Evolutionary conservation across 2,329 filamentous ascomycete species (phyloP), one percentile per base, ranked within the genome.

Genomic region (Ophiosphaerella herpotricha): DNA sequence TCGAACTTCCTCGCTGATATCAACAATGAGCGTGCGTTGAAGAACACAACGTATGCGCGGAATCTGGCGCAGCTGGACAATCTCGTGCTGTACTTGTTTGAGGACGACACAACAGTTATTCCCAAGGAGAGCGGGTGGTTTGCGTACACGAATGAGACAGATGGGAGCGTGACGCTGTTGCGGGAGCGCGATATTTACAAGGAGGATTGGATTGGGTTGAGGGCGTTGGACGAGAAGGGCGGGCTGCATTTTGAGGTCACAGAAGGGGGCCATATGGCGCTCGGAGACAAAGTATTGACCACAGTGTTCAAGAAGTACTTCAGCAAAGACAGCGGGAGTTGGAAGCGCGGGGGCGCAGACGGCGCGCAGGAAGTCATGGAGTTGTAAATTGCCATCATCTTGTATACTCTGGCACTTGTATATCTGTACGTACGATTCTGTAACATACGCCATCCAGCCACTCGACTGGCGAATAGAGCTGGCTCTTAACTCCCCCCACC

Each of bases 101-200:
- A 86, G 55, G 85, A 96, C 11, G 94, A 99, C 75, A 85, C 80
- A 32, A 90, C 89, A 23, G 90, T 93, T 29, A 84, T 96, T 42
- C 94, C 94, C 35, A 96, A 93, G 79, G 89, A 97, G 80, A 90
- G 86, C 35, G 82, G 87, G 5, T 97, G 91, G 89, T 99, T 97
- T 71, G 85, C 86, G 34, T 91, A 97, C 71, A 70, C 67, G 23
- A 91, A 94, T 72, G 79, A 78, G 31, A 89, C 85, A 3, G 77
- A 67, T 52, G 79, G 78, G 1, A 81, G 85, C 53, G 78, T 85
- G 18, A 89, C 84, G 39, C 81, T 81, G 13, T 74, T 99, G 69
- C 80, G 83, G 58, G 82, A 91, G 44, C 80, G 90, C 50, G 72
- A 74, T 24, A 78, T 97, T 2, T 99, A 97, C 73, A 84, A 82